Percentiles rank a stretch among this genome's conserved stretches.
Conservation (phyloP, 2,329 filamentous ascomycete genomes). For the Drechslera avenae region DNA sequence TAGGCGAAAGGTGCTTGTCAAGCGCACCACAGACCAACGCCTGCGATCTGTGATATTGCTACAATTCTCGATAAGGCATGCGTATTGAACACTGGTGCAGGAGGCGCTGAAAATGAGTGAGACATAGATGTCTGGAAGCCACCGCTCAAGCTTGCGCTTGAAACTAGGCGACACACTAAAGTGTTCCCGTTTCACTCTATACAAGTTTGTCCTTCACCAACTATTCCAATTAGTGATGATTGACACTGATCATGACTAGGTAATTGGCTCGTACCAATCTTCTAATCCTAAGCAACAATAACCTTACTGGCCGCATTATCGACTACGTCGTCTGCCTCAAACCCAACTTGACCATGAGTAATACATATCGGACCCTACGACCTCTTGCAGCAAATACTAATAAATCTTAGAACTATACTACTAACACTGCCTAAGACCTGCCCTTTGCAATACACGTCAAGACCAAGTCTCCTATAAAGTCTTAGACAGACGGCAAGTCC, state of each 20-base stretch:
- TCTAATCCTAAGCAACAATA: conserved; percentile 19
- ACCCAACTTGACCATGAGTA: conserved; percentile 15
- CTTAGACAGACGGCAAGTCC: conserved; percentile 34
- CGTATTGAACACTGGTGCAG: conserved; percentile 20
- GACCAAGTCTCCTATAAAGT: conserved; percentile 33
- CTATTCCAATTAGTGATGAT: not conserved
- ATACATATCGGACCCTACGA: conserved; percentile 22
- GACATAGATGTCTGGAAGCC: conserved; percentile 28
- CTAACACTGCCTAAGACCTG: conserved; percentile 9
- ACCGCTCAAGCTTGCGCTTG: conserved; percentile 28
- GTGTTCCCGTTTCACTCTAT: no score
- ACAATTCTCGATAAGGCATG: conserved; percentile 22
- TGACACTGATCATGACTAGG: conserved; percentile 10
- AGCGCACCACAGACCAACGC: conserved; percentile 13
- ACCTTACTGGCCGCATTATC: conserved; percentile 25
- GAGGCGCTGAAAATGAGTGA: conserved; percentile 29
- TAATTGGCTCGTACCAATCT: conserved; percentile 30
- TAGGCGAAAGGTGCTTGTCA: conserved; percentile 19
- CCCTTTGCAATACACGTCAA: conserved; percentile 33
- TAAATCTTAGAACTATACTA: conserved; percentile 30
- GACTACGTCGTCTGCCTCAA: conserved; percentile 33
- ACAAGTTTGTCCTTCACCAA: conserved; percentile 1
- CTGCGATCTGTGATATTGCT: conserved; percentile 14
- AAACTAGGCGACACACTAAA: conserved; percentile 23
- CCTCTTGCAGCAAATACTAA: conserved; percentile 15